Conservation (phyloP, 176 grass and related monocot species). For the Oryza punctata region DNA sequence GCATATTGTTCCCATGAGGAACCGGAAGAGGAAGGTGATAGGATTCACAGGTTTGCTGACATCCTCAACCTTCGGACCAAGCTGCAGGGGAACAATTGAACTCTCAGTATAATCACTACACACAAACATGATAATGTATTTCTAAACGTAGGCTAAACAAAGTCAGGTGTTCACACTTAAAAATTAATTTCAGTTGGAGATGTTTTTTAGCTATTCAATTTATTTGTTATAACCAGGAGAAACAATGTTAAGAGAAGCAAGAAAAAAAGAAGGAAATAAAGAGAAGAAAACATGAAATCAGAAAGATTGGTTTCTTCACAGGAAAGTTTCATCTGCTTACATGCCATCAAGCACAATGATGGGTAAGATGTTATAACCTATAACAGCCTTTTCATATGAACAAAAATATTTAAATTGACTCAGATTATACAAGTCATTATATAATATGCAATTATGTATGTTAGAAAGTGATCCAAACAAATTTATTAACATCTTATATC, state of each 20-base stretch:
- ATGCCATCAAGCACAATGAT: not conserved
- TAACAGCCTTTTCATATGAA: not conserved
- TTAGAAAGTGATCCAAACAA: not conserved
- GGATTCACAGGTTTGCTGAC: slow-evolving; percentile 78
- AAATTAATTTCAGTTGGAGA: not conserved
- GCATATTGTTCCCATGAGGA: slow-evolving; percentile 70
- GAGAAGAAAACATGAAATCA: not conserved
- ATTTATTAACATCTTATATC: not conserved
- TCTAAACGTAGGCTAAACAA: not conserved
- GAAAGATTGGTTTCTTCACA: not conserved
- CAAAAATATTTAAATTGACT: not conserved
- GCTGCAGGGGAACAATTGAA: slow-evolving; percentile 45
- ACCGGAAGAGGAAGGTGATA: slow-evolving; percentile 67
- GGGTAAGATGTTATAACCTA: not conserved
- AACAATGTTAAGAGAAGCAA: not conserved
- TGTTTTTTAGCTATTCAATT: not conserved
- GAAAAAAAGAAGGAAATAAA: not conserved
- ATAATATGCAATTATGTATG: not conserved
- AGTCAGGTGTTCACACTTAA: not conserved
- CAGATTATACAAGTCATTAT: not conserved
- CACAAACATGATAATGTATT: not conserved
- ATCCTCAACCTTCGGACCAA: slow-evolving; percentile 87
- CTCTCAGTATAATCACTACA: not conserved
- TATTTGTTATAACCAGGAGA: not conserved
- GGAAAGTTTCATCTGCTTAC: not conserved